Evolutionary conservation across 352 stramenopile genomes (phyloP).

Genomic region (Thraustochytrium sp.): DNA sequence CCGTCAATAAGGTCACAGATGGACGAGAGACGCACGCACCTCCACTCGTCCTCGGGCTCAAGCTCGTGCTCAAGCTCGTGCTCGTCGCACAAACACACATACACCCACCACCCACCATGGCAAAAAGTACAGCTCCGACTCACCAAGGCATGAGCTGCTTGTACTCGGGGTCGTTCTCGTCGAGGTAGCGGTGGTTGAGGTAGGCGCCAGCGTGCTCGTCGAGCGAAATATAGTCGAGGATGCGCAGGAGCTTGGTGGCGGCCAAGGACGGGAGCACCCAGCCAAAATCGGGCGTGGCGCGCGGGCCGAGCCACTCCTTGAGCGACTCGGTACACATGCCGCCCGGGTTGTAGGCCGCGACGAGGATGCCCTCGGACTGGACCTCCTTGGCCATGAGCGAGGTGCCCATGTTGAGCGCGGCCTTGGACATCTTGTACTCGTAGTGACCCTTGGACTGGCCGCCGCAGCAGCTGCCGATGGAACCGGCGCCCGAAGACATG

Average conservation of each 20-base stretch:
- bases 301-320: neutral
- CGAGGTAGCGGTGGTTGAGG: neutral
- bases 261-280: neutral
- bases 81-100: no score
- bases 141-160: neutral
- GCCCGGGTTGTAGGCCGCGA: neutral
- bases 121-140: no score
- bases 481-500: neutral
- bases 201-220: neutral
- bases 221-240: conserved; percentile 3
- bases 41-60: no score
- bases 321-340: neutral
- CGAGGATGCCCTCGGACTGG: neutral
- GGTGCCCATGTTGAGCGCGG: conserved; percentile 1
- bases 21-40: no score
- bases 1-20: no score
- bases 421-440: conserved; percentile 29
- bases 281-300: neutral
- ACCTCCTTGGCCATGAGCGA: neutral
- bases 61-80: no score
- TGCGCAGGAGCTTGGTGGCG: neutral
- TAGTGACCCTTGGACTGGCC: conserved; percentile 4
- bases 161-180: neutral
- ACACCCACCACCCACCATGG: no score
- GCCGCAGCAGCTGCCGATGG: neutral